phyloP scores from a whole-genome alignment of 768 basidiomycete genomes.

The Russula sp. region DNA sequence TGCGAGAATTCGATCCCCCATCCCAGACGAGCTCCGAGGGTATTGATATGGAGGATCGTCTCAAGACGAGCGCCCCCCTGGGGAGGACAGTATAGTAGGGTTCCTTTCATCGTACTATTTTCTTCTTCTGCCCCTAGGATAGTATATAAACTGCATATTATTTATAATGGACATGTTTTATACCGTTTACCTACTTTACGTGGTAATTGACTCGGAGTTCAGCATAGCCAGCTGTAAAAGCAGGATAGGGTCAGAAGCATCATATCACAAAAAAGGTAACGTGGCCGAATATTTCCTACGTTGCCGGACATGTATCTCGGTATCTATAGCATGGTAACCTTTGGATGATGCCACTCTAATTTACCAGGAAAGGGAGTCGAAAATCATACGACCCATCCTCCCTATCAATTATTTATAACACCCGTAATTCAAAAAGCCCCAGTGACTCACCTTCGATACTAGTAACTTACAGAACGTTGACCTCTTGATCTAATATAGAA shows the following conservation, averaged over 20 bases:
- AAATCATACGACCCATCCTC: not conserved
- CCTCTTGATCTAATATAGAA: constrained; percentile 5
- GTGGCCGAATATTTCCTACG: too few species aligned
- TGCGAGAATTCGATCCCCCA: not conserved
- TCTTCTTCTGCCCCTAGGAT: too few species aligned
- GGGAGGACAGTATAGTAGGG: not conserved
- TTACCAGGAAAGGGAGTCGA: not conserved
- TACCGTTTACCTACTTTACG: too few species aligned
- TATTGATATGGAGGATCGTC: not conserved
- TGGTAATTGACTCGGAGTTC: too few species aligned
- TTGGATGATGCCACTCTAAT: not conserved
- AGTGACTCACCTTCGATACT: not conserved
- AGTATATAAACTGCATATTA: too few species aligned
- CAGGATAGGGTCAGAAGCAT: too few species aligned
- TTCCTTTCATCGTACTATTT: not conserved
- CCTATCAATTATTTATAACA: not conserved
- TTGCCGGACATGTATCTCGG: not conserved
- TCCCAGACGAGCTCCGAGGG: not conserved
- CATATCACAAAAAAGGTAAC: too few species aligned
- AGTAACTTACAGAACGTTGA: not conserved
- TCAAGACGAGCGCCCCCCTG: not conserved
- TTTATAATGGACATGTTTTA: too few species aligned
- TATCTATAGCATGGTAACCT: not conserved
- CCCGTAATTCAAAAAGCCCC: not conserved
- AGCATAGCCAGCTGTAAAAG: too few species aligned